These are phyloP conservation scores for Parafenestella ontariensis DNA, from an alignment of 2,329 filamentous ascomycete species.

Conservation along the genomic window DNA sequence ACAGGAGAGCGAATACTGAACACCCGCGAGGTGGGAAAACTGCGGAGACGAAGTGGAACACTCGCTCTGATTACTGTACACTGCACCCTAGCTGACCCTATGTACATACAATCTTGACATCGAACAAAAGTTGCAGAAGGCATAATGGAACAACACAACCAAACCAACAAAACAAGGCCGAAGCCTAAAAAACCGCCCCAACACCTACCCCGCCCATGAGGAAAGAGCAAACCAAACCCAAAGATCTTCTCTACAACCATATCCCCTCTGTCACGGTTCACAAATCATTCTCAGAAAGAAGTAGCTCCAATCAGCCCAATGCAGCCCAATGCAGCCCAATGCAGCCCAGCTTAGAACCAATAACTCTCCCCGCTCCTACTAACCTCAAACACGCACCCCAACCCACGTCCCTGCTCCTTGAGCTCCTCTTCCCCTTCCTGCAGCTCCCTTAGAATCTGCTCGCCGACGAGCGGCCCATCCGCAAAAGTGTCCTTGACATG, in stretches of 20 bases:
- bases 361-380: constrained; percentile 69
- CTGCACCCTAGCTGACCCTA: too few relatives aligned
- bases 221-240: neutral
- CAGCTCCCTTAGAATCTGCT: constrained; percentile 75
- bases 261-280: neutral
- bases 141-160: too few relatives aligned
- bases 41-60: too few relatives aligned
- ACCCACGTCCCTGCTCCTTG: constrained; percentile 58
- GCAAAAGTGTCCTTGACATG: constrained; percentile 88
- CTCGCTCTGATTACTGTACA: too few relatives aligned
- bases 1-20: too few relatives aligned
- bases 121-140: too few relatives aligned
- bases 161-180: neutral
- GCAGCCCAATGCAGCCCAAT: too few relatives aligned
- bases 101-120: neutral
- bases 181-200: neutral
- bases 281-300: neutral
- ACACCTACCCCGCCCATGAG: neutral
- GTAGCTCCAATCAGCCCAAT: neutral
- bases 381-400: constrained; percentile 83
- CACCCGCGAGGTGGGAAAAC: too few relatives aligned
- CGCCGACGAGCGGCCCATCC: constrained; percentile 70
- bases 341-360: constrained; percentile 49
- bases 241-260: neutral
- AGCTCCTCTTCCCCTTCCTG: constrained; percentile 63